Evolutionary conservation across 1,139 yeast species (phyloP), one percentile per base, ranked within the genome.

Genomic region (Tardiomyces blankii): DNA sequence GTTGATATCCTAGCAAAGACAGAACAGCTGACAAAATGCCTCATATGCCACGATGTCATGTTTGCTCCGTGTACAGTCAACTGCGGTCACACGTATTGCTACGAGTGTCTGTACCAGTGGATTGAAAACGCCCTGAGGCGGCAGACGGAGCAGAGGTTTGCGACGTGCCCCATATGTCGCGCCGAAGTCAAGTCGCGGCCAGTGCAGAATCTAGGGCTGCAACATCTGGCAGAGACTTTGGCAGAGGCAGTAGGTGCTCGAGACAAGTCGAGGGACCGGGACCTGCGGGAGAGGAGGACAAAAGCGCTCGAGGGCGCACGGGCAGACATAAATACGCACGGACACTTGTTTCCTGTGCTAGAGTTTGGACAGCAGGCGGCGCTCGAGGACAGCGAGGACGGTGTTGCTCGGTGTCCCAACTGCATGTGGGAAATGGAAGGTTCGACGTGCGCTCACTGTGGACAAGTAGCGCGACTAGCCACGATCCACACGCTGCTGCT

Each of bases 351-450:
- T 62, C 75, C 73, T 1, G 71, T 69, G 30, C 59, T 73, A 7
- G 27, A 30, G 3, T 82, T 82, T 60, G 63, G 68, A 19, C 58
- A 57, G 38, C 63, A 74, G 21, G 74, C 77, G 32, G 78, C 80
- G 0, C 60, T 74, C 19, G 66, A 80, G 2, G 85, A 78, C 51
- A 73, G 69, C 45, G 80, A 79, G 23, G 95, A 86, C 59, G 91
- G 89, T 1, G 88, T 86, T 7, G 78, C 83, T 0, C 66, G 95
- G 47, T 86, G 95, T 59, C 78, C 86, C 2, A 72, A 75, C 46
- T 86, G 95, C 60, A 86, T 80, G 55, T 85, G 94, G 94, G 95
- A 86, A 59, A 78, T 83, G 2, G 73, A 70, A 51, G 81, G 82
- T 0, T 63, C 69, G 4, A 64, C 61, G 38, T 80, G 86, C 54